These are phyloP conservation scores for Daedaleopsis nitida DNA, from an alignment of 768 basidiomycete genomes.

Conservation along the genomic window DNA sequence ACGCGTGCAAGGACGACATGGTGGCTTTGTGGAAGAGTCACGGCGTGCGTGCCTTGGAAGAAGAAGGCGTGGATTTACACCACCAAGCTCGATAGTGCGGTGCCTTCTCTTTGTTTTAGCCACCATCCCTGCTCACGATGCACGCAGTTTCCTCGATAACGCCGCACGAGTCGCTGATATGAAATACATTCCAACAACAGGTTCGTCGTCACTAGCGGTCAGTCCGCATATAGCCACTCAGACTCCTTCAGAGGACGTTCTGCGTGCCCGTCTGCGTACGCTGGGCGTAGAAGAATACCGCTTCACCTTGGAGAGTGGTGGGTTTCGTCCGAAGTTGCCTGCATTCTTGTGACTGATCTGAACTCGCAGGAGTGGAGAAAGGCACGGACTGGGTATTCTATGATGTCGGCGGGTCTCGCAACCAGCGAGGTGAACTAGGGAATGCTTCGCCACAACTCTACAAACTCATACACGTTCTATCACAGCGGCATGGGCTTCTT, in stretches of 20 bases:
- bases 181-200: constrained; percentile 52
- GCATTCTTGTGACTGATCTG: too few species aligned
- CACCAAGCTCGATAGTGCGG: constrained; percentile 18
- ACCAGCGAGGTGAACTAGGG: constrained; percentile 48
- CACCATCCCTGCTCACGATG: neutral
- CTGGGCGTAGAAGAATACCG: constrained; percentile 62
- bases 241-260: constrained; percentile 49
- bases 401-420: constrained; percentile 60
- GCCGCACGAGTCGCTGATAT: constrained; percentile 49
- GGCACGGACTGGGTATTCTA: constrained; percentile 56
- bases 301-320: constrained; percentile 47
- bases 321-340: neutral
- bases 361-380: constrained; percentile 14
- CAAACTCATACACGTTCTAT: neutral
- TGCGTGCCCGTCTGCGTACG: constrained; percentile 62
- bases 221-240: neutral
- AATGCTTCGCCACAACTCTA: neutral
- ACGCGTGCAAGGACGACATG: constrained; percentile 43
- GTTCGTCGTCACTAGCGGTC: constrained; percentile 34
- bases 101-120: neutral
- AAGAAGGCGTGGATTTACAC: constrained; percentile 13
- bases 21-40: constrained; percentile 13
- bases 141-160: constrained; percentile 55
- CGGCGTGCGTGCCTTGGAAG: constrained; percentile 1
- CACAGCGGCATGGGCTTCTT: constrained; percentile 62